A percentile compares a stretch with the other conserved stretches of the same genome.
Evolutionary conservation across 1,139 yeast genomes (phyloP).

Genomic region (Pichia sp.): DNA sequence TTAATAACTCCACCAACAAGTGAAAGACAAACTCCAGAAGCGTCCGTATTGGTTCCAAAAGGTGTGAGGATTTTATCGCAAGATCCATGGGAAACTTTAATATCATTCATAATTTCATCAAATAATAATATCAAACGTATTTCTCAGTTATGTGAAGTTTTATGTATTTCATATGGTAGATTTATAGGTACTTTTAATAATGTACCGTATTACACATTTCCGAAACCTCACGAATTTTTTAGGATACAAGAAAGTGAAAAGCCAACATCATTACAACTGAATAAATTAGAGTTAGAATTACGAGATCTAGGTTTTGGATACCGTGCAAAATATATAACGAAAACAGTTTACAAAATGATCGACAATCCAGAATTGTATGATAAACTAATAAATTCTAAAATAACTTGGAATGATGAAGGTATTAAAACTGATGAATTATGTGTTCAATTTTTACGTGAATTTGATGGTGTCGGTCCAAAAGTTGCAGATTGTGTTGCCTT

Average conservation of each 20-base stretch:
- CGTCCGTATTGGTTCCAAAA: conserved; percentile 26
- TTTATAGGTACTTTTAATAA: conserved; percentile 52
- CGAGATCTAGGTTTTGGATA: conserved; percentile 78
- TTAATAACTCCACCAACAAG: conserved; percentile 10
- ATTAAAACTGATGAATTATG: conserved; percentile 37
- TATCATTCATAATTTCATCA: conserved; percentile 91
- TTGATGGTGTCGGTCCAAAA: conserved; percentile 93
- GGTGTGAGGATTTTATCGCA: conserved; percentile 85
- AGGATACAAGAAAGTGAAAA: conserved; percentile 23
- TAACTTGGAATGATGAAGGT: conserved; percentile 4
- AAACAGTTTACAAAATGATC: conserved; percentile 56
- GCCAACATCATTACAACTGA: background rate
- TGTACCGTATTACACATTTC: conserved; percentile 63
- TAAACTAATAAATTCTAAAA: conserved; percentile 23
- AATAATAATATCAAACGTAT: conserved; percentile 92
- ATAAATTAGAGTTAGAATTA: conserved; percentile 35
- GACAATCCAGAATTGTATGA: conserved; percentile 32
- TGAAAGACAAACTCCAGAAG: conserved; percentile 24
- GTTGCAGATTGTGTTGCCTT: conserved; percentile 94
- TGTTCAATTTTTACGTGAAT: conserved; percentile 57
- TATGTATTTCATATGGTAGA: conserved; percentile 69
- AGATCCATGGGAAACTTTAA: conserved; percentile 93
- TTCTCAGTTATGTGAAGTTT: conserved; percentile 82
- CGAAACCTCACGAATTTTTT: conserved; percentile 48
- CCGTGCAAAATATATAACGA: conserved; percentile 79